Percentiles rank a stretch among this genome's conserved stretches.
Evolutionary conservation across 2,329 filamentous ascomycete genomes (phyloP).

Genomic region (Diplodia intermedia): DNA sequence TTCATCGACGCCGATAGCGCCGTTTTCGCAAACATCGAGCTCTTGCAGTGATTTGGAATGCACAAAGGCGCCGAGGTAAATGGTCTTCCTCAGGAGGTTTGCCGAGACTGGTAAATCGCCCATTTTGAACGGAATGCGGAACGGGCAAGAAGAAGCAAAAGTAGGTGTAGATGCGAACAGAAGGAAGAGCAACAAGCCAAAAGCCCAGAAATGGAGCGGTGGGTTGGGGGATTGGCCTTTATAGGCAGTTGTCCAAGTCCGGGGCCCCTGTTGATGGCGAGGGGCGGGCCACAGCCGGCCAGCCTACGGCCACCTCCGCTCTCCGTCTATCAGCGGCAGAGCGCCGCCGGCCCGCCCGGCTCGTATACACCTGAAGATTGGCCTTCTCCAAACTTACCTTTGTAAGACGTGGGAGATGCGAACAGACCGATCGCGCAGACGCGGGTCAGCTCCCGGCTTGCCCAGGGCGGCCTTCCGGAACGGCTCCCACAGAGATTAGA

Average conservation of each 20-base stretch:
- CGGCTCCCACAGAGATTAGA: background rate
- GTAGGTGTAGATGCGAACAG: background rate
- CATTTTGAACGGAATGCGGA: conserved; percentile 5
- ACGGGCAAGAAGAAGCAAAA: background rate
- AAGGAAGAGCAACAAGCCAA: background rate
- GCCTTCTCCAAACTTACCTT: background rate
- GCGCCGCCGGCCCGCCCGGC: conserved; percentile 14
- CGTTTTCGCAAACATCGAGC: conserved; percentile 58
- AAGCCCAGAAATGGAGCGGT: too few species aligned
- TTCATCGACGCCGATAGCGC: conserved; percentile 60
- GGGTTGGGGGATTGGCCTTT: background rate
- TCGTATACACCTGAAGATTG: background rate
- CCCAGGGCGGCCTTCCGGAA: background rate
- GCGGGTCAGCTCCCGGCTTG: background rate
- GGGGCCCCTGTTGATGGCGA: conserved; percentile 17
- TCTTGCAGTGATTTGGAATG: conserved; percentile 59
- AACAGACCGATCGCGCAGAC: background rate
- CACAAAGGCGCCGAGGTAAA: conserved; percentile 69
- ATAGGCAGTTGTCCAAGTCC: conserved; percentile 7
- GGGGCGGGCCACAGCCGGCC: conserved; percentile 4
- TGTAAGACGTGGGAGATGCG: too few species aligned
- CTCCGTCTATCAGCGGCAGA: conserved; percentile 22
- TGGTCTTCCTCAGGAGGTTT: conserved; percentile 6
- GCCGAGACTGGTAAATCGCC: conserved; percentile 4
- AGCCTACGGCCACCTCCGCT: conserved; percentile 28